These are phyloP conservation scores for Lecanoromycetidae sp. DNA, from an alignment of 2,329 filamentous ascomycete species.

Conservation along the genomic window DNA sequence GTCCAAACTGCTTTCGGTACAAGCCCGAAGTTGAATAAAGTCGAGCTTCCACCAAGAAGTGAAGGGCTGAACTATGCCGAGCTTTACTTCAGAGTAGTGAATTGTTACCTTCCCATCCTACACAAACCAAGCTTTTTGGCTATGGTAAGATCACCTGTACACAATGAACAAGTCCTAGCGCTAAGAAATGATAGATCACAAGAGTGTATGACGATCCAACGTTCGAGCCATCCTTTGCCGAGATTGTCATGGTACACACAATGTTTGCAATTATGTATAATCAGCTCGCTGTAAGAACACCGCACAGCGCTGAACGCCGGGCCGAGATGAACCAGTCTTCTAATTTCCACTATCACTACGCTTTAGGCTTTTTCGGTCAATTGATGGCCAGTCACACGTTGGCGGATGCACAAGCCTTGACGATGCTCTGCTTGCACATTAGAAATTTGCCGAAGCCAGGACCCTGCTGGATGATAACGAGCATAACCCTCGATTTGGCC, in stretches of 20 bases:
- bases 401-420: conserved; percentile 58
- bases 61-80: conserved; percentile 58
- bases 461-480: conserved; percentile 56
- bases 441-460: conserved; percentile 70
- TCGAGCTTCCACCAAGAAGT: conserved; percentile 50
- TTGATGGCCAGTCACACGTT: conserved; percentile 51
- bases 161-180: neutral
- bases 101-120: conserved; percentile 62
- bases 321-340: conserved; percentile 50
- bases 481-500: conserved; percentile 53
- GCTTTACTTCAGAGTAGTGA: conserved; percentile 64
- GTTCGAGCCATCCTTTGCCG: conserved; percentile 48
- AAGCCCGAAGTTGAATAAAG: conserved; percentile 43
- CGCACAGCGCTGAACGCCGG: conserved; percentile 42
- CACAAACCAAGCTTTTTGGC: conserved; percentile 62
- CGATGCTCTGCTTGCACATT: conserved; percentile 59
- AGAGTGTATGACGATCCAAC: conserved; percentile 52
- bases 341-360: conserved; percentile 68
- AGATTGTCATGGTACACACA: conserved; percentile 37
- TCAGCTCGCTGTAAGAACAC: conserved; percentile 62
- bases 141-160: conserved; percentile 42
- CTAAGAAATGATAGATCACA: conserved; percentile 35
- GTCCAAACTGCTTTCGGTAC: conserved; percentile 52
- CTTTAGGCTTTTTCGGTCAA: conserved; percentile 55
- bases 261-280: conserved; percentile 67